phyloP scores from a whole-genome alignment of 495 filamentous ascomycete genomes.

The Penicillium atrosanguineum region DNA sequence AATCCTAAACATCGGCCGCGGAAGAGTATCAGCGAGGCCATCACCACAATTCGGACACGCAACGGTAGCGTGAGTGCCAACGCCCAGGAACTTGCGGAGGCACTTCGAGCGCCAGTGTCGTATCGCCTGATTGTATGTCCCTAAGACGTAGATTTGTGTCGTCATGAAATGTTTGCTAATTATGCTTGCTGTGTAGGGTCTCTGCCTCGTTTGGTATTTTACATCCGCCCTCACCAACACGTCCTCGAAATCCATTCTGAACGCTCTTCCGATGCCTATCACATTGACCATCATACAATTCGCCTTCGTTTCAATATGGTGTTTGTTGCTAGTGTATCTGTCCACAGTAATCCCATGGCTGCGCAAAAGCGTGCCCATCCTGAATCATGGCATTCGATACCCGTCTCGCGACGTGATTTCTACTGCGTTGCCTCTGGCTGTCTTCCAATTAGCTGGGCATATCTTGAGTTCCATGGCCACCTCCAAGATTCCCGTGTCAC shows the following conservation, averaged over 20 bases:
- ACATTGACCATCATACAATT: slow-evolving; percentile 96
- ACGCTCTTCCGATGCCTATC: slow-evolving; percentile 84
- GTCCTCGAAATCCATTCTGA: slow-evolving; percentile 95
- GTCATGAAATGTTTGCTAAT: slow-evolving; percentile 11
- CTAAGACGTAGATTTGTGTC: background rate
- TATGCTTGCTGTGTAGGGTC: slow-evolving; percentile 47
- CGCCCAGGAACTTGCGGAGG: slow-evolving; percentile 89
- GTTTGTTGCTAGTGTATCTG: slow-evolving; percentile 71
- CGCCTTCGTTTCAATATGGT: slow-evolving; percentile 87
- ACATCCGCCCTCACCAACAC: slow-evolving; percentile 95
- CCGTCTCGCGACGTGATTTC: slow-evolving; percentile 80
- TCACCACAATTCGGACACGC: slow-evolving; percentile 72
- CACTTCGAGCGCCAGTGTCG: slow-evolving; percentile 85
- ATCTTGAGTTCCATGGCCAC: slow-evolving; percentile 92
- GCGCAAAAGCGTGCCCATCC: slow-evolving; percentile 65
- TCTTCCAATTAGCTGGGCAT: slow-evolving; percentile 92
- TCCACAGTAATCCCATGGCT: slow-evolving; percentile 67
- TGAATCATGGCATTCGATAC: slow-evolving; percentile 77
- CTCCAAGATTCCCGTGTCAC: slow-evolving; percentile 87
- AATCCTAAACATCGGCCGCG: slow-evolving; percentile 64
- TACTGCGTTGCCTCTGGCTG: slow-evolving; percentile 83
- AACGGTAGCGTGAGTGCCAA: slow-evolving; percentile 84
- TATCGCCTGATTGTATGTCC: slow-evolving; percentile 76
- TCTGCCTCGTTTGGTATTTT: slow-evolving; percentile 89
- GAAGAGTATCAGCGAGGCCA: slow-evolving; percentile 83